Percentiles rank a stretch among this genome's conserved stretches.
Evolutionary conservation across 2,329 filamentous ascomycete species (phyloP).

Genomic region (Plenodomus tracheiphilus): DNA sequence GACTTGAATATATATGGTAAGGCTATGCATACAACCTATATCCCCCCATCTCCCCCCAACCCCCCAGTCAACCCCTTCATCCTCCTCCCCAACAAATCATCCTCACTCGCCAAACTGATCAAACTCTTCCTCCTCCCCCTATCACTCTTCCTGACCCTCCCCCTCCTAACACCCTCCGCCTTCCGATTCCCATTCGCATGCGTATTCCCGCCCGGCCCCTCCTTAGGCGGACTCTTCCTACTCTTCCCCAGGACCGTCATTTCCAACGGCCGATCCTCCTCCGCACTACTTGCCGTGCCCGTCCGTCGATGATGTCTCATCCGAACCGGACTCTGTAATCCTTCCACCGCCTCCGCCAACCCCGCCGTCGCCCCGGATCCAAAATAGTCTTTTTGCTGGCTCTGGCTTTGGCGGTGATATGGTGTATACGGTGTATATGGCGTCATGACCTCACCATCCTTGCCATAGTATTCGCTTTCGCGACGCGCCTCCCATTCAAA

Average conservation of each 20-base stretch:
- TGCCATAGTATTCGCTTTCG: constrained; percentile 21
- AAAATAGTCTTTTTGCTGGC: constrained; percentile 69
- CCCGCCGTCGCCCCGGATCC: constrained; percentile 67
- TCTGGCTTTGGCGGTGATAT: constrained; percentile 2
- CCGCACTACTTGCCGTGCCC: constrained; percentile 67
- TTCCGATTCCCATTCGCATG: background rate
- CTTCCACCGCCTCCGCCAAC: constrained; percentile 73
- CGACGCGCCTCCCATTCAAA: constrained; percentile 59
- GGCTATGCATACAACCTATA: too few species aligned
- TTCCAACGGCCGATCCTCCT: constrained; percentile 81
- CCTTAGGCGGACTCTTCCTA: constrained; percentile 23
- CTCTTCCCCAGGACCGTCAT: constrained; percentile 59
- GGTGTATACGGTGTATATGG: constrained; percentile 14
- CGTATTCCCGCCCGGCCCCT: background rate
- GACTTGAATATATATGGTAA: too few species aligned
- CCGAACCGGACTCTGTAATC: constrained; percentile 42
- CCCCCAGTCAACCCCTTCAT: constrained; percentile 53
- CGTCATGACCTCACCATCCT: constrained; percentile 11
- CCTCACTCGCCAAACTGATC: constrained; percentile 52
- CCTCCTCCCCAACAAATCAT: constrained; percentile 52
- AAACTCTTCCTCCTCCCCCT: constrained; percentile 46
- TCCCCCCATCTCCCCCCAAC: constrained; percentile 36
- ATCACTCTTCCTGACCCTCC: constrained; percentile 31
- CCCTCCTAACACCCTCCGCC: constrained; percentile 16
- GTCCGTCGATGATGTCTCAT: constrained; percentile 51